phyloP scores from a whole-genome alignment of 2,329 filamentous ascomycete genomes.

The Pezicula carpinea region DNA sequence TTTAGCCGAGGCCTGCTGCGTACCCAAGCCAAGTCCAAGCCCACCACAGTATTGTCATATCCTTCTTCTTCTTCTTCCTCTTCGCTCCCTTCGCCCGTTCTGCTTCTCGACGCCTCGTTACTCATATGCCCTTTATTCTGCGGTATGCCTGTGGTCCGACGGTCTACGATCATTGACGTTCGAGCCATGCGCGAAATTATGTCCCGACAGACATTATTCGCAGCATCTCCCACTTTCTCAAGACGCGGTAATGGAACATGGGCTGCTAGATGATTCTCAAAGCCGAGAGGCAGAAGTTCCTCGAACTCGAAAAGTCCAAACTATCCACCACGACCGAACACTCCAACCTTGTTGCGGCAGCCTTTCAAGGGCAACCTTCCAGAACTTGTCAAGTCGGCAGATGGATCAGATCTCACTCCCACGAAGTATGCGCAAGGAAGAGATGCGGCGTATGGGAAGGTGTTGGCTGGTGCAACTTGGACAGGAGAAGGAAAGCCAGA shows the following conservation, averaged over 20 bases:
- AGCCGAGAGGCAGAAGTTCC: slow-evolving; percentile 73
- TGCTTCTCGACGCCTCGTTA: neutral
- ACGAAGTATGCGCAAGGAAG: slow-evolving; percentile 45
- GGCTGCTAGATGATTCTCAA: slow-evolving; percentile 57
- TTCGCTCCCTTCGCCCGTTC: neutral
- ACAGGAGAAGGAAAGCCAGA: slow-evolving; percentile 49
- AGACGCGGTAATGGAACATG: slow-evolving; percentile 2
- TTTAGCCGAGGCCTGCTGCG: no score
- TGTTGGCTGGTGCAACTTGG: slow-evolving; percentile 51
- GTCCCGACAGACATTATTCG: slow-evolving; percentile 64
- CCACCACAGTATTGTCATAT: neutral
- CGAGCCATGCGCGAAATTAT: slow-evolving; percentile 66
- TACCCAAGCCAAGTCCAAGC: no score
- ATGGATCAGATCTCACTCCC: slow-evolving; percentile 40
- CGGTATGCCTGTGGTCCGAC: slow-evolving; percentile 73
- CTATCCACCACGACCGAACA: slow-evolving; percentile 43
- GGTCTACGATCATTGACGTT: slow-evolving; percentile 62
- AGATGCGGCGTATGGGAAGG: slow-evolving; percentile 48
- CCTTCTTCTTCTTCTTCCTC: neutral
- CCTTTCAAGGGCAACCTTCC: slow-evolving; percentile 53
- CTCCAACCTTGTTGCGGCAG: slow-evolving; percentile 42
- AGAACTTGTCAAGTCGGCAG: slow-evolving; percentile 36
- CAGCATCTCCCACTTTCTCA: slow-evolving; percentile 31
- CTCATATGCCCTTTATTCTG: slow-evolving; percentile 14
- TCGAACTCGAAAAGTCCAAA: slow-evolving; percentile 76